Evolutionary conservation across 106 monocot genomes (phyloP).

Genomic region (Dendrobium catenatum): DNA sequence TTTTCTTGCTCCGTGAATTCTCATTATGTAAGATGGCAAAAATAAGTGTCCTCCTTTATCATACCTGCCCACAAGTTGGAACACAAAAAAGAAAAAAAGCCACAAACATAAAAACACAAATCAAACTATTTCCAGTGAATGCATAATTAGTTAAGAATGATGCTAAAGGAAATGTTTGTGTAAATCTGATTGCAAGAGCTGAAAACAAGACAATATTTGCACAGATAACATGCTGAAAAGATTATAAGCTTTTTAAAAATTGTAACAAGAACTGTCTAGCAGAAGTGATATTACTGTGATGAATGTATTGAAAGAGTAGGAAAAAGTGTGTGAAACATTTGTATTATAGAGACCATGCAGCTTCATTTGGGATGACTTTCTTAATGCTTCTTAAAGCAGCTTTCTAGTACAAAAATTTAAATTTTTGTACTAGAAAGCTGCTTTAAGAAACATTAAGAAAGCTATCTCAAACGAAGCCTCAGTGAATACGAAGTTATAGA

Average conservation of each 20-base stretch:
- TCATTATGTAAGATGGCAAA: slow-evolving; percentile 90
- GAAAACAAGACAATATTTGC: background rate
- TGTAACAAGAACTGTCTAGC: background rate
- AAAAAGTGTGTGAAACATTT: background rate
- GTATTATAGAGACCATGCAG: background rate
- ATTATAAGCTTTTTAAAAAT: background rate
- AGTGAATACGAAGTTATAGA: background rate
- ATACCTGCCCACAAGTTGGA: slow-evolving; percentile 46
- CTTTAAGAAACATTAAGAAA: too few species aligned
- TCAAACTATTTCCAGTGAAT: background rate
- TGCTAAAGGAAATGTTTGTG: background rate
- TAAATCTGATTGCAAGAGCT: background rate
- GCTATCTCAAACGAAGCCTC: too few species aligned
- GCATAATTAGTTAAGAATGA: background rate
- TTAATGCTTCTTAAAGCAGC: too few species aligned
- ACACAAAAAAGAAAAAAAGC: background rate
- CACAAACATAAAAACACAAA: background rate
- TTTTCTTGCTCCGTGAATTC: slow-evolving; percentile 80
- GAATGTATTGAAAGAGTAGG: background rate
- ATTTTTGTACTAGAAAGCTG: too few species aligned
- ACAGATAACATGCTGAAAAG: background rate
- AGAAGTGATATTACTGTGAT: background rate
- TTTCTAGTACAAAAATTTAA: too few species aligned
- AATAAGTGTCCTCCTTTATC: slow-evolving; percentile 88
- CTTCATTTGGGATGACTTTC: too few species aligned